These are phyloP conservation scores for Thermoascus crustaceus DNA, from an alignment of 2,329 filamentous ascomycete genomes.

Conservation along the genomic window DNA sequence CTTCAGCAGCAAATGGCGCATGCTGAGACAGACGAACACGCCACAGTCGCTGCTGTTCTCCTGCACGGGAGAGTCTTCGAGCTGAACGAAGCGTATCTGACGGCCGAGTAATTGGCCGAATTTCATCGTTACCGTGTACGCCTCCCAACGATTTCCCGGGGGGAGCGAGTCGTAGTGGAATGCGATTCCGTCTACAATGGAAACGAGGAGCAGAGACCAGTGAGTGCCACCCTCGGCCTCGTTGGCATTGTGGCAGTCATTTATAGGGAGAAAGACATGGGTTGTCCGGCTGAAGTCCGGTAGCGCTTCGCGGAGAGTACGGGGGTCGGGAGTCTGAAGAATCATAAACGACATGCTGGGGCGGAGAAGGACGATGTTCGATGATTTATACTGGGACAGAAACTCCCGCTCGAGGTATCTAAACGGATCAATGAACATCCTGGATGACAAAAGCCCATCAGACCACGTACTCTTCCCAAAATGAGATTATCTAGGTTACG, in stretches of 20 bases:
- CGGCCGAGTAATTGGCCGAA: slow-evolving; percentile 60
- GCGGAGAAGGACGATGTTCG: slow-evolving; percentile 80
- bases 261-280: slow-evolving; percentile 93
- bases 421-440: slow-evolving; percentile 9
- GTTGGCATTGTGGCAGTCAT: slow-evolving; percentile 69
- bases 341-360: slow-evolving; percentile 90
- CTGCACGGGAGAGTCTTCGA: slow-evolving; percentile 82
- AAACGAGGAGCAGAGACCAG: slow-evolving; percentile 89
- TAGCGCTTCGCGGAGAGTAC: slow-evolving; percentile 57
- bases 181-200: slow-evolving; percentile 76
- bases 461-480: slow-evolving; percentile 83
- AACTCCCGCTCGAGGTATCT: slow-evolving; percentile 83
- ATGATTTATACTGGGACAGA: slow-evolving; percentile 68
- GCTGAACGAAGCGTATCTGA: slow-evolving; percentile 63
- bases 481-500: slow-evolving; percentile 68
- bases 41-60: slow-evolving; percentile 91
- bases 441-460: slow-evolving; percentile 1
- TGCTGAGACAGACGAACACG: slow-evolving; percentile 89
- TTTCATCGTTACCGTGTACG: slow-evolving; percentile 59
- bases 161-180: slow-evolving; percentile 94
- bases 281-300: slow-evolving; percentile 74
- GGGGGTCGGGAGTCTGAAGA: slow-evolving; percentile 59
- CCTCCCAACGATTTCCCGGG: slow-evolving; percentile 67
- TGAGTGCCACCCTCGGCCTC: slow-evolving; percentile 85
- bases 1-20: slow-evolving; percentile 87